Percentiles rank a stretch among this genome's conserved stretches.
Conservation (phyloP, 768 basidiomycete genomes). For the Mycena filopes region DNA sequence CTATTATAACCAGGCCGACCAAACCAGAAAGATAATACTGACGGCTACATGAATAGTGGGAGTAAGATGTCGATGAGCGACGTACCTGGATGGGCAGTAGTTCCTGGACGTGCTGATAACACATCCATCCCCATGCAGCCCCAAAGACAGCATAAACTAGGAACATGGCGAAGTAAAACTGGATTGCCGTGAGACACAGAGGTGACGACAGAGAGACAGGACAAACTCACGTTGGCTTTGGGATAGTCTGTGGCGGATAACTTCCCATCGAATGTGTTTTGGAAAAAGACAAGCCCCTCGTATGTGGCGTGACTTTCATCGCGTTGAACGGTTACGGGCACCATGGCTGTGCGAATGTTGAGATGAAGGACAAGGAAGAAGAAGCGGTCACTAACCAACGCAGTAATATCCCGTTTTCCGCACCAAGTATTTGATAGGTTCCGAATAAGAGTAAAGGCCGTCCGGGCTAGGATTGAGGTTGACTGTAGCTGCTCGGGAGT, state of each 20-base stretch:
- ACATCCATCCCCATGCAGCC: conserved; percentile 83
- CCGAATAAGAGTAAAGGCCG: conserved; percentile 64
- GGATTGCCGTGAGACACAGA: conserved; percentile 11
- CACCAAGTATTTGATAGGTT: conserved; percentile 86
- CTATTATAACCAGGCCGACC: conserved; percentile 86
- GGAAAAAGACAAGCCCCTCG: conserved; percentile 83
- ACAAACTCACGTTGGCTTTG: conserved; percentile 84
- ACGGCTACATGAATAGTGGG: not conserved
- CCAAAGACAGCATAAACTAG: conserved; percentile 79
- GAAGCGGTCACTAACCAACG: conserved; percentile 73
- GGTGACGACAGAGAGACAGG: not conserved
- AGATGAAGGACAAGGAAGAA: conserved; percentile 8
- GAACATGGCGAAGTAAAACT: conserved; percentile 93
- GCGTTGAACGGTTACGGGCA: conserved; percentile 87
- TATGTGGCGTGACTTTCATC: conserved; percentile 81
- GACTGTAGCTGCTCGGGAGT: conserved; percentile 40
- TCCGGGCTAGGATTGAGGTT: conserved; percentile 59
- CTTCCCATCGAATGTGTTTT: conserved; percentile 88
- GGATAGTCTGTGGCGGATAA: conserved; percentile 95
- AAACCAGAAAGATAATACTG: conserved; percentile 94
- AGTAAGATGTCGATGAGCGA: not conserved
- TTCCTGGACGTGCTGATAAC: conserved; percentile 82
- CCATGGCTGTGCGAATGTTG: conserved; percentile 63
- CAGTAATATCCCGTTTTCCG: conserved; percentile 95
- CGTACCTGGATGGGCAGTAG: conserved; percentile 88